A percentile compares a stretch with the other conserved stretches of the same genome.
phyloP scores from a whole-genome alignment of 2,329 filamentous ascomycete genomes.

The Alternaria alternata region DNA sequence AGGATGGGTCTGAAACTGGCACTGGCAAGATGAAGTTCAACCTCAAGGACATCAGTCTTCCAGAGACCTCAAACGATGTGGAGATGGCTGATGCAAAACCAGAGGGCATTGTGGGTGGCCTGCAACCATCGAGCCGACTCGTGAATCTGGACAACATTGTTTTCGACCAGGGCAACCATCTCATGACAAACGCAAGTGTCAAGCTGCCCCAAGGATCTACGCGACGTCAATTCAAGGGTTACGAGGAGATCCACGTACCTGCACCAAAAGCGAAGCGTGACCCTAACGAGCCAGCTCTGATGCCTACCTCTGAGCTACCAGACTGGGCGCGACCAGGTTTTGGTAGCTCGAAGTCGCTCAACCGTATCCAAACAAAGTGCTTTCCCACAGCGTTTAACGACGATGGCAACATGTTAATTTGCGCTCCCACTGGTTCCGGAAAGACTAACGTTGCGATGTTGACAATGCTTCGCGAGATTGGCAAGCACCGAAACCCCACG shows the following conservation, averaged over 20 bases:
- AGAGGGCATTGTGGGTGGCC: constrained; percentile 73
- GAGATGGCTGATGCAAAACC: constrained; percentile 53
- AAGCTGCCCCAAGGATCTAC: constrained; percentile 92
- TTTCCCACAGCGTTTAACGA: constrained; percentile 89
- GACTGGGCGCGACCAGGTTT: constrained; percentile 92
- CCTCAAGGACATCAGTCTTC: constrained; percentile 85
- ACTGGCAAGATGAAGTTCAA: constrained; percentile 82
- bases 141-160: constrained; percentile 96
- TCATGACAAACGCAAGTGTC: constrained; percentile 99
- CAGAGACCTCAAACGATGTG: constrained; percentile 61
- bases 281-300: constrained; percentile 75
- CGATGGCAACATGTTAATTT: constrained; percentile 97
- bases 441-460: constrained; percentile 99
- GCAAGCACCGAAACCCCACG: constrained; percentile 86
- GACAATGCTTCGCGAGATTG: constrained; percentile 93
- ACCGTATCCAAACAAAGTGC: constrained; percentile 94
- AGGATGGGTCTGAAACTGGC: constrained; percentile 66
- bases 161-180: constrained; percentile 97
- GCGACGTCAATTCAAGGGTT: constrained; percentile 95
- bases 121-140: constrained; percentile 85
- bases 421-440: constrained; percentile 94
- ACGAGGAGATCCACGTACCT: constrained; percentile 97
- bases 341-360: constrained; percentile 83
- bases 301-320: constrained; percentile 86
- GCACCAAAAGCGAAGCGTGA: constrained; percentile 88